A percentile compares a stretch with the other conserved stretches of the same genome.
Conservation (phyloP, 2,329 filamentous ascomycete genomes). For the Colletotrichum lupini region DNA sequence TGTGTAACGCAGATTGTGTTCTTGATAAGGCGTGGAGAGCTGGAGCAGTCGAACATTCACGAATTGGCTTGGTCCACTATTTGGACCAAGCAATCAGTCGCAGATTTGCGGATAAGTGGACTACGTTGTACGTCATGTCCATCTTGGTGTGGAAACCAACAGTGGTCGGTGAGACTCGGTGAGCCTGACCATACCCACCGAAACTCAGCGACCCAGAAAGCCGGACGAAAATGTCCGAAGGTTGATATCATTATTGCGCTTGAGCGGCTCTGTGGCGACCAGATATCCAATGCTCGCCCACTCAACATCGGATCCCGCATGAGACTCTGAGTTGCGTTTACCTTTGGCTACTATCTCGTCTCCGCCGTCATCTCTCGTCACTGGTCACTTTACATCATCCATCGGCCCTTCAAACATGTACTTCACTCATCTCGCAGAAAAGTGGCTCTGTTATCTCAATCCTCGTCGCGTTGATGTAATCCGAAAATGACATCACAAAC, state of each 20-base stretch:
- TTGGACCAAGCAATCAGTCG: slow-evolving; percentile 1
- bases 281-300: neutral
- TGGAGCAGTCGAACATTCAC: neutral
- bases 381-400: neutral
- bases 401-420: neutral
- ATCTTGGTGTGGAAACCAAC: neutral
- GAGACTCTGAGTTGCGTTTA: slow-evolving; percentile 1
- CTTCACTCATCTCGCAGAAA: slow-evolving; percentile 3
- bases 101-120: neutral
- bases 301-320: slow-evolving; percentile 4
- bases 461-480: slow-evolving; percentile 20
- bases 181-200: neutral
- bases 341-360: neutral
- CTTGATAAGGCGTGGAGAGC: neutral
- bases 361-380: too few relatives aligned
- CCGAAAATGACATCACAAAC: neutral
- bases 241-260: neutral
- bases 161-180: neutral
- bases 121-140: slow-evolving; percentile 13
- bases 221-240: slow-evolving; percentile 13
- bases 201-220: neutral
- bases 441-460: slow-evolving; percentile 31
- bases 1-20: neutral
- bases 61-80: neutral
- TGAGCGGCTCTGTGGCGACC: neutral